Base-by-base conservation (phyloP, 2,329 filamentous ascomycete species). In the Epichloe typhina region DNA sequence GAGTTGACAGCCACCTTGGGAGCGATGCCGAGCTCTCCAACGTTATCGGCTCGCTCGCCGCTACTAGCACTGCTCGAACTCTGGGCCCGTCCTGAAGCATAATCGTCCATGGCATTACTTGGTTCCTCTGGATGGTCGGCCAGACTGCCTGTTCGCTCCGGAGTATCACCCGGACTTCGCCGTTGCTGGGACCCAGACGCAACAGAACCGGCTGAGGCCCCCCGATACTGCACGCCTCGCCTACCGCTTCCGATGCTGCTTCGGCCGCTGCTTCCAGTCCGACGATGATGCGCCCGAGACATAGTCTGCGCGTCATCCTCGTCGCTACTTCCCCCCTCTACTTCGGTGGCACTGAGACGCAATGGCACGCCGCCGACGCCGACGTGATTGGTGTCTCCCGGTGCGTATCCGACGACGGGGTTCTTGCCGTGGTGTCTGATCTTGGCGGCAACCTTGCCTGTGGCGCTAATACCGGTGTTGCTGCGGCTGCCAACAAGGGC, bases 281-380 rank as follows among this genome's bases (percentile, higher is more conserved):
- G 74, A 55, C 80, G 80, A 67, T 90, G 85, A 56, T 82, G 74
- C 68, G 75, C 60, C 53, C 72, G 74, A 57, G 71, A 66, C 58
- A 65, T 62, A 47, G 66, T 63, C 36, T 69, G 66, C 15, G 67
- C 64, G 41, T 84, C 82, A 46, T 88, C 86, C 43, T 88, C 84
- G 49, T 88, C 86, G 62, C 83, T 88, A 59, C 90, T 88, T 57
- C 84, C 89, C 87, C 87, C 88, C 60, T 95, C 89, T 13, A 97
- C 87, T 66, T 98, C 93, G 47, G 87, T 94, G n/a, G 93, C 91
- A 64, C 88, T 95, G 55, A 98, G 74, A 42, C 93, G 83, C 68
- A 96, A 81, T 2, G 93, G 93, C 39, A 97, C 90, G 50, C 88
- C 89, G 40, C 83, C 80, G 1, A 84, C 79, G 40, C 80, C 80